phyloP scores from a whole-genome alignment of 108 stramenopile species.

The Chaetoceros muelleri region DNA sequence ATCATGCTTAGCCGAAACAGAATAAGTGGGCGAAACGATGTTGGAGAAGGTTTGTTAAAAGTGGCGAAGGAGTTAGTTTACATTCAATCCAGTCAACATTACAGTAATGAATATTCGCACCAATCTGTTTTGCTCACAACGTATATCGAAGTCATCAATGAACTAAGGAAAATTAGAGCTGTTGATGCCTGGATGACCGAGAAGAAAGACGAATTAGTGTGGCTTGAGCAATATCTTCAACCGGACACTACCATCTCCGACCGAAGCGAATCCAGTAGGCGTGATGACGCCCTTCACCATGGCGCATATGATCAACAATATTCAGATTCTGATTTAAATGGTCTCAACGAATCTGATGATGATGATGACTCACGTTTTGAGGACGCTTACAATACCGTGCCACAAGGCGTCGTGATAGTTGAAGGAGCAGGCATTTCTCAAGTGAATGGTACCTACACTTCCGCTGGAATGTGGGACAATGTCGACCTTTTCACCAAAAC shows the following conservation, averaged over 20 bases:
- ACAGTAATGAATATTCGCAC: conserved; percentile 23
- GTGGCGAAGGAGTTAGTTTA: conserved; percentile 23
- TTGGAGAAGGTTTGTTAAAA: conserved; percentile 36
- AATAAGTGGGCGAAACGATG: conserved; percentile 10
- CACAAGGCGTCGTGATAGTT: conserved; percentile 31
- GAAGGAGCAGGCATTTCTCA: conserved; percentile 57
- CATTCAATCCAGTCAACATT: conserved; percentile 13
- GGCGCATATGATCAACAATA: conserved; percentile 26
- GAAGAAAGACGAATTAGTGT: conserved; percentile 41
- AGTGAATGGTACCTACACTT: conserved; percentile 66
- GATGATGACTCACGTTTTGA: conserved; percentile 50
- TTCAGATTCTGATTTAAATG: conserved; percentile 51
- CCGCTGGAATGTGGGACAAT: conserved; percentile 47
- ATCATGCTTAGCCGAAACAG: conserved; percentile 39
- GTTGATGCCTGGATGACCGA: conserved; percentile 60
- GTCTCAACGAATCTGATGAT: conserved; percentile 54
- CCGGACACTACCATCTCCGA: conserved; percentile 25
- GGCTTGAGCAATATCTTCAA: conserved; percentile 56
- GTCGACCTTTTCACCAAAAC: conserved; percentile 47
- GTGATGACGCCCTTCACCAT: conserved; percentile 5
- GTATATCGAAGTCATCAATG: conserved; percentile 45
- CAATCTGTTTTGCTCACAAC: conserved; percentile 26
- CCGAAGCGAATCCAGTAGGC: conserved; percentile 26
- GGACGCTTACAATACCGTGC: conserved; percentile 11
- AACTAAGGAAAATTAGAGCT: conserved; percentile 28